These are phyloP conservation scores for Spatholobus suberectus DNA, from an alignment of 306 rosid species.

Conservation along the genomic window DNA sequence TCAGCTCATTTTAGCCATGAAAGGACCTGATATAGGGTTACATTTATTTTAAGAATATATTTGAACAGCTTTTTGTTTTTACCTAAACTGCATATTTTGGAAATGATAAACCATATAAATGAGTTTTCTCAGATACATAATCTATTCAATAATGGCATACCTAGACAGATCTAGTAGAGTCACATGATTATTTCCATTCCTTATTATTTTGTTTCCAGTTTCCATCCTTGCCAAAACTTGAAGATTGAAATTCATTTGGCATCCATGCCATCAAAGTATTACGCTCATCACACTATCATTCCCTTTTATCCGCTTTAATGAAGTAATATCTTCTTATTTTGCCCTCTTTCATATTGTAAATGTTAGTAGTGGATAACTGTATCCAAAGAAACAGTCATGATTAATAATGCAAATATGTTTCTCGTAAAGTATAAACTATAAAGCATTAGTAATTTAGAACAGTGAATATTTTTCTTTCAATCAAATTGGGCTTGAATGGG, in stretches of 20 bases:
- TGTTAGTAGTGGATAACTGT: not conserved
- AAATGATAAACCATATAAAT: not conserved
- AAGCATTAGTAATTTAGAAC: not conserved
- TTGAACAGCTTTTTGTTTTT: no score
- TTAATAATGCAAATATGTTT: not conserved
- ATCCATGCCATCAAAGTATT: not conserved
- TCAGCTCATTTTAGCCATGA: not conserved
- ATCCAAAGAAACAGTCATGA: not conserved
- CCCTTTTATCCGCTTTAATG: not conserved
- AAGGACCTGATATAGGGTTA: not conserved
- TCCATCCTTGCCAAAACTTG: not conserved
- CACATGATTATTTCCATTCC: not conserved
- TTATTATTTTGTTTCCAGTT: not conserved
- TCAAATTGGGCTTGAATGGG: not conserved
- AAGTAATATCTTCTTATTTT: constrained; percentile 20
- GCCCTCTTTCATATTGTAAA: not conserved
- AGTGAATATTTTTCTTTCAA: not conserved
- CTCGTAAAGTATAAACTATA: not conserved
- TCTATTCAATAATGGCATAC: not conserved
- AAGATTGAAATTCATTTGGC: constrained; percentile 11
- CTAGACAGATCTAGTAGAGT: not conserved
- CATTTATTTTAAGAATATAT: not conserved
- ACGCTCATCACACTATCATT: not conserved
- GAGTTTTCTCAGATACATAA: not conserved
- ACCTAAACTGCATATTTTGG: not conserved